Percentiles rank a stretch among this genome's conserved stretches.
These are phyloP conservation scores for Puccinia novopanici DNA, from an alignment of 1,284 basidiomycete species.

Conservation along the genomic window DNA sequence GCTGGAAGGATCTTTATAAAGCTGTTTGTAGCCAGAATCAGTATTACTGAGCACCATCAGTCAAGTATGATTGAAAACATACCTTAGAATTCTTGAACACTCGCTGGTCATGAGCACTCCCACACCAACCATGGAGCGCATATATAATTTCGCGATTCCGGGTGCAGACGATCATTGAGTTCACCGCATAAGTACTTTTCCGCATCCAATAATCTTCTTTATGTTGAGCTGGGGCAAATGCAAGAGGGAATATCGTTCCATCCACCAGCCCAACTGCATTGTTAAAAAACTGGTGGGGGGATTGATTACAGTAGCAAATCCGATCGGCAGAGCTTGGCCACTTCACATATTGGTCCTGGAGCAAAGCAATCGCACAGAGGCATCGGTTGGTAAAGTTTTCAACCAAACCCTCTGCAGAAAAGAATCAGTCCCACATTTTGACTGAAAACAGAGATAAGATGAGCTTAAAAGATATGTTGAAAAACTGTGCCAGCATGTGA, in stretches of 20 bases:
- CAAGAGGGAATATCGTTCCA: slow-evolving; percentile 16
- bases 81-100: not conserved
- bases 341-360: not conserved
- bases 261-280: slow-evolving; percentile 20
- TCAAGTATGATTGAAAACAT: not conserved
- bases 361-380: not conserved
- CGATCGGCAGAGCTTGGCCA: not conserved
- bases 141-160: slow-evolving; percentile 1
- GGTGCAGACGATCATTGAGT: slow-evolving; percentile 14
- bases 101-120: slow-evolving; percentile 13
- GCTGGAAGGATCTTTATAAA: not conserved
- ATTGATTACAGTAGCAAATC: no score
- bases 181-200: slow-evolving; percentile 1
- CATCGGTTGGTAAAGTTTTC: slow-evolving; percentile 18
- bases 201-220: slow-evolving; percentile 15
- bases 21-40: not conserved
- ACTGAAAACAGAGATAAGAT: not conserved
- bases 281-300: not conserved
- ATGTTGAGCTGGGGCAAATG: not conserved
- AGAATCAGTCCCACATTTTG: not conserved
- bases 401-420: not conserved
- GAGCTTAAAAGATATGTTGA: slow-evolving; percentile 5
- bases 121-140: slow-evolving; percentile 18
- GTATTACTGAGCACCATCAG: no score
- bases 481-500: not conserved